Conservation (phyloP, 108 stramenopile species). For the Heterococcus sp. region DNA sequence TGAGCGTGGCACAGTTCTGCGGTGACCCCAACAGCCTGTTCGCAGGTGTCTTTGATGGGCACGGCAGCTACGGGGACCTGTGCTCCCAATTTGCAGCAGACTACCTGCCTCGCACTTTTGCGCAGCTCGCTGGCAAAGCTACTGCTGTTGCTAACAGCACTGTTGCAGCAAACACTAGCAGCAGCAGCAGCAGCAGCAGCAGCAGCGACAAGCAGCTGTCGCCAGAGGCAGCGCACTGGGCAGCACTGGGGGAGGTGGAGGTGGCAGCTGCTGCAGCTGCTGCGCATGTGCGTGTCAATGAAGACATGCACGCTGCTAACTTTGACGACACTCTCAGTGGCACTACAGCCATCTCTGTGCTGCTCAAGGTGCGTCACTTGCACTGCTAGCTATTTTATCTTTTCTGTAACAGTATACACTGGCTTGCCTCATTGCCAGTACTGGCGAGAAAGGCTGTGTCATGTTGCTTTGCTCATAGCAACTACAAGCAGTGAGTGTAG, state of each 20-base stretch:
- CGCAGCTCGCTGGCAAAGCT: neutral
- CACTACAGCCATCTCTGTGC: slow-evolving; percentile 74
- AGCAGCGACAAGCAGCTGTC: no score
- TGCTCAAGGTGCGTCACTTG: slow-evolving; percentile 63
- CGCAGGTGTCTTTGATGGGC: slow-evolving; percentile 52
- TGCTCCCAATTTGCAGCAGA: slow-evolving; percentile 52
- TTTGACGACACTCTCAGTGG: slow-evolving; percentile 84
- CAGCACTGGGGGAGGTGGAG: neutral
- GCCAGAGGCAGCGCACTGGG: no score
- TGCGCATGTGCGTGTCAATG: slow-evolving; percentile 17
- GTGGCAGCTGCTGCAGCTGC: slow-evolving; percentile 2
- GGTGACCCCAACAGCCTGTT: slow-evolving; percentile 26
- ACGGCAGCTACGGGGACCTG: slow-evolving; percentile 46
- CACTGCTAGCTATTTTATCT: no score
- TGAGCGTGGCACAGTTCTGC: no score
- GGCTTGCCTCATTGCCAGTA: no score
- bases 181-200: neutral
- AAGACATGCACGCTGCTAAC: slow-evolving; percentile 4
- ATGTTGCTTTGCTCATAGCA: no score
- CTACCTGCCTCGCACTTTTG: slow-evolving; percentile 12
- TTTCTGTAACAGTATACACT: no score
- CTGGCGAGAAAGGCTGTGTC: no score
- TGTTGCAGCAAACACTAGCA: no score
- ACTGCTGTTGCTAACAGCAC: no score
- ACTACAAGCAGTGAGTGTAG: no score